Evolutionary conservation across 495 filamentous ascomycete genomes (phyloP), one percentile per base, ranked within the genome.

Genomic region (Cercophora newfieldiana): DNA sequence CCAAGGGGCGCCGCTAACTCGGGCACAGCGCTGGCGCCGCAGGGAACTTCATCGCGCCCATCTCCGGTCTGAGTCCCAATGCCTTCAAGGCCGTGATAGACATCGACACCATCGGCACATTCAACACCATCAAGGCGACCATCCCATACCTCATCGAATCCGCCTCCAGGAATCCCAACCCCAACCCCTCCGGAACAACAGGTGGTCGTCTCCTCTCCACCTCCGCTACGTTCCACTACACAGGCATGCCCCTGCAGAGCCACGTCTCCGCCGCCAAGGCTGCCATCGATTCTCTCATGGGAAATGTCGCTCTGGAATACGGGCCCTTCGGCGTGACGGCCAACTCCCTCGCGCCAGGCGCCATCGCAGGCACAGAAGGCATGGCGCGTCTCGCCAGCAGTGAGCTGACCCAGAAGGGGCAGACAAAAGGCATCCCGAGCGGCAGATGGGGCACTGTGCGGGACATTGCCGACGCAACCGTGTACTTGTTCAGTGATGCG

Each of bases 1-100:
- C 1, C 22, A 18, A 25, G 22, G 16, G 16, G 49, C 12, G 18
- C 28, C 57, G n/a, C 56, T 68, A 53, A 70, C 69, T 66, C 49
- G 44, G 22, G 59, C 53, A n/a, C 69, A 96, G 92, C 74, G 94
- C 94, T 44, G 95, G 95, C 57, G 95, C 95, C 29, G 95, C 95
- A 14, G 95, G 95, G 33, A 99, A 99, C 77, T 99, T 99, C 82
- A 85, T 99, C 24, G 90, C 94, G 6, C 90, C 94, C 1, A 91
- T 98, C 69, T 80, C 88, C 24, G 89, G 89, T 64, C 84, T 97
- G 3, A 90, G 86, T 1, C 77, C 89, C 51, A 97, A 97, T 73
- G 95, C 91, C 19, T 97, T 99, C 86, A 97, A 93, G 76, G 83
- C 91, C 0, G 95, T 99, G 48, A 93, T 99, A 68, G 95, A 99